Conservation (phyloP, 1,139 yeast species). For the Pichia sp. region DNA sequence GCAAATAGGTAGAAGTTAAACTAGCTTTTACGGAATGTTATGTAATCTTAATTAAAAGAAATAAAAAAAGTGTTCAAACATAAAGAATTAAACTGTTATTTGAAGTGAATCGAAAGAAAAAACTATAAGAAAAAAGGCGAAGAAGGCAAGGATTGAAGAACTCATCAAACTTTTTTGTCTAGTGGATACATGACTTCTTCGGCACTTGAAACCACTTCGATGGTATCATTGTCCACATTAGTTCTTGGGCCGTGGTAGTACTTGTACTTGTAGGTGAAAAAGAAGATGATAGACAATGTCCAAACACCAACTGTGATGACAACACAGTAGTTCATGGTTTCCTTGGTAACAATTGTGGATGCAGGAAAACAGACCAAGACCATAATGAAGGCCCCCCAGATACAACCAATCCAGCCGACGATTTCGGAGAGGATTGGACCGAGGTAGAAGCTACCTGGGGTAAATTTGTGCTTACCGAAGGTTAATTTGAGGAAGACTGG, state of each 20-base stretch:
- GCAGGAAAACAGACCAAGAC: constrained; percentile 39
- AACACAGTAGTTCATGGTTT: constrained; percentile 54
- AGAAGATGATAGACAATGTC: constrained; percentile 42
- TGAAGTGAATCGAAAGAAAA: no score
- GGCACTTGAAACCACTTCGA: constrained; percentile 9
- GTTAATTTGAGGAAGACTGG: constrained; percentile 51
- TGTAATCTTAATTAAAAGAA: no score
- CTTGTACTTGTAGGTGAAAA: constrained; percentile 43
- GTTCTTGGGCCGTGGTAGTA: constrained; percentile 48
- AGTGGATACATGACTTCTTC: neutral
- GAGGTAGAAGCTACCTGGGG: constrained; percentile 61
- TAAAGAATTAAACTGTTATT: no score
- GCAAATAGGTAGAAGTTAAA: no score
- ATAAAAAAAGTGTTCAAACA: no score
- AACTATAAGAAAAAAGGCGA: no score
- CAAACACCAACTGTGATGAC: constrained; percentile 49
- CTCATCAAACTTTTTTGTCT: no score
- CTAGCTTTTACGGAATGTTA: no score
- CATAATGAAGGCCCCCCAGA: constrained; percentile 28
- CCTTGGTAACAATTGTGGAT: constrained; percentile 30
- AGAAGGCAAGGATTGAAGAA: no score
- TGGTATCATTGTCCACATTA: constrained; percentile 28
- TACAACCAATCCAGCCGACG: constrained; percentile 35
- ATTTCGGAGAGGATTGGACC: constrained; percentile 45
- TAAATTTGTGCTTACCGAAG: constrained; percentile 44